Percentiles rank a stretch among this genome's conserved stretches.
Evolutionary conservation across 352 stramenopile species (phyloP).

Genomic region (Globisporangium paroecandrum): DNA sequence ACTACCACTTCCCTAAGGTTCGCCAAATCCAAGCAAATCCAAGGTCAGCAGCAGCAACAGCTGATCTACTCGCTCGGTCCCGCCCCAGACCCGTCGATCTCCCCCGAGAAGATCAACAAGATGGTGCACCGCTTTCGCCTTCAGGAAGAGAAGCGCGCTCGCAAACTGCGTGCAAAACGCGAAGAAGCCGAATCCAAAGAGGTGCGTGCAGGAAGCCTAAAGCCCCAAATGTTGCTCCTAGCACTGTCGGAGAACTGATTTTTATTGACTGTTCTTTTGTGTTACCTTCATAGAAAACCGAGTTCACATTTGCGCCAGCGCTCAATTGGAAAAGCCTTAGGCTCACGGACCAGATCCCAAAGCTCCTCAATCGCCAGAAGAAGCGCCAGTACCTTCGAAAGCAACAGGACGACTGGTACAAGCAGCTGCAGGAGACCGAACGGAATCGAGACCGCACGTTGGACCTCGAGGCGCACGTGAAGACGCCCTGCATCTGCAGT

Average conservation of each 20-base stretch:
- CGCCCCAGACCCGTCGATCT: conserved; percentile 22
- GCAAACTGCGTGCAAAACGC: conserved; percentile 26
- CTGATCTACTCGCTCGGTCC: conserved; percentile 18
- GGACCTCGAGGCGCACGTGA: conserved; percentile 36
- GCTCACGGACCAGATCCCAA: conserved; percentile 32
- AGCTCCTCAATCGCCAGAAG: conserved; percentile 37
- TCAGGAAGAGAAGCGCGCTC: conserved; percentile 34
- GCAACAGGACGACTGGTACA: conserved; percentile 24
- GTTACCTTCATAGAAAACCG: conserved; percentile 17
- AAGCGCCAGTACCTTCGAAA: conserved; percentile 25
- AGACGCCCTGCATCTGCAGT: conserved; percentile 43
- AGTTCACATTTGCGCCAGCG: conserved; percentile 26
- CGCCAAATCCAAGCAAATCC: conserved; percentile 10
- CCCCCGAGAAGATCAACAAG: conserved; percentile 24
- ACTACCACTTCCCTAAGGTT: background rate
- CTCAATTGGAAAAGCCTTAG: conserved; percentile 40
- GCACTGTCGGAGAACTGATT: background rate
- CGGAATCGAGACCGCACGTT: conserved; percentile 19
- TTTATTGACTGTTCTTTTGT: background rate
- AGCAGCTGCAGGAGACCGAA: conserved; percentile 25
- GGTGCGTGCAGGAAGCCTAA: background rate
- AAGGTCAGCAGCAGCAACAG: conserved; percentile 1
- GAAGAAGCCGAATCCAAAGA: conserved; percentile 29
- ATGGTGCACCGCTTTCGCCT: conserved; percentile 40
- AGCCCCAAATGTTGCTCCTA: background rate